Base-by-base conservation (phyloP, 495 filamentous ascomycete species). In the Thozetella sp. region DNA sequence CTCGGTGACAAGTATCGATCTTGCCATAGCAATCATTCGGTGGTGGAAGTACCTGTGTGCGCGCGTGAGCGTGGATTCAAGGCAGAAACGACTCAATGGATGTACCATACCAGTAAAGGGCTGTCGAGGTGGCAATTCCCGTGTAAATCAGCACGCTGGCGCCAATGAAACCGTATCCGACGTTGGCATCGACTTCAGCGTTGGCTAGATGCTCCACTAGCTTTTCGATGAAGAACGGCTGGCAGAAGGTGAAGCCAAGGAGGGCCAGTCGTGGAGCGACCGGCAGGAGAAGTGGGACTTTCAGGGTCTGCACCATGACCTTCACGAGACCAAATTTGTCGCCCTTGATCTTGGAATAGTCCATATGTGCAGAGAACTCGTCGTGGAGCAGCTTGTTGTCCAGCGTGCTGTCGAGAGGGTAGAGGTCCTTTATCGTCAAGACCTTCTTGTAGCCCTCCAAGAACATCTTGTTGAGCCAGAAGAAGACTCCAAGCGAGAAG, bases 381-480 rank as follows among this genome's bases (percentile, higher is more conserved):
- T 78, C 67, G 6, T 78, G 79, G 48, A 69, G 63, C 37, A 79
- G 57, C 22, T 78, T 63, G 23, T 81, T 79, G 54, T 83, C 81
- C 34, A 83, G 54, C 0, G 63, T 57, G 34, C 60, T 54, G 46
- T 67, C 65, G 0, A 67, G 55, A 22, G 65, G 65, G 58, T 67
- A 76, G 0, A 84, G 65, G 63, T 84, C 76, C 25, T 74, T 71
- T 2, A 80, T 63, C 2, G 60, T 51, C 0, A 85, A 63, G 2
- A 70, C 43, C 3, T 67, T 73, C 2, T 55, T 63, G 64, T 78
- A 85, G 0, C 84, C 84, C n/a, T 59, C 67, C 34, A 63, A 67
- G 62, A 88, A 84, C 3, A 87, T 63, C 12, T 66, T 67, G 59
- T 86, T 88, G 56, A 88, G 68, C 86, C 87, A 90, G 70, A 71